Base-by-base conservation (phyloP, 495 filamentous ascomycete species). In the Talaromyces trachyspermus region DNA sequence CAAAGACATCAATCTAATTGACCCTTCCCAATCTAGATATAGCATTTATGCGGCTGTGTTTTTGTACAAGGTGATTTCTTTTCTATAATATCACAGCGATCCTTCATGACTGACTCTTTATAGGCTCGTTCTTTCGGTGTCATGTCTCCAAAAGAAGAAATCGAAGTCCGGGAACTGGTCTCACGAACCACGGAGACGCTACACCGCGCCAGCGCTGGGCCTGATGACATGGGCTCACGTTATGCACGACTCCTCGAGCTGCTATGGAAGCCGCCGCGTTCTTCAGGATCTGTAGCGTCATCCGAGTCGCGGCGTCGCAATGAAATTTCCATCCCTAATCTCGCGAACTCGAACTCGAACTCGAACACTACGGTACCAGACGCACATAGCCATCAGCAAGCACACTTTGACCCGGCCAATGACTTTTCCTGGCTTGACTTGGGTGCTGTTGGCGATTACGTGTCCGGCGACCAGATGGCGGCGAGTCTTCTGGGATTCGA, bases 341-440 rank as follows among this genome's bases (percentile, higher is more conserved):
- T 46, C 11, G 30, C 44, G 5, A 46, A 25, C 22, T 22, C 8
- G 17, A 42, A 14, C 39, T 25, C 4, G 12, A 17, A 14, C 39
- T 37, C 27, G 2, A 45, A 25, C n/a, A 47, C n/a, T n/a, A n/a
- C n/a, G n/a, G n/a, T n/a, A n/a, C n/a, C n/a, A n/a, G n/a, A n/a
- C n/a, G n/a, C n/a, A n/a, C 26, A 46, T 9, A 27, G 25, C 14
- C 15, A 26, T 20, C 25, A 29, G 42, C 42, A 44, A 32, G 65
- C 71, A 46, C 61, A 74, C 40, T 70, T 68, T 47, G 72, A 72
- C 29, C 71, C 68, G 6, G 69, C 69, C 2, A 72, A 77, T 30
- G 76, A 79, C 40, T 79, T 79, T 56, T 76, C 74, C 1, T 79
- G 76, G 76, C 64, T 77, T 4, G 74, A 79, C 58, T 58, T 79